These are phyloP conservation scores for Leccinum aurantiacum DNA, from an alignment of 768 basidiomycete genomes.

Conservation along the genomic window DNA sequence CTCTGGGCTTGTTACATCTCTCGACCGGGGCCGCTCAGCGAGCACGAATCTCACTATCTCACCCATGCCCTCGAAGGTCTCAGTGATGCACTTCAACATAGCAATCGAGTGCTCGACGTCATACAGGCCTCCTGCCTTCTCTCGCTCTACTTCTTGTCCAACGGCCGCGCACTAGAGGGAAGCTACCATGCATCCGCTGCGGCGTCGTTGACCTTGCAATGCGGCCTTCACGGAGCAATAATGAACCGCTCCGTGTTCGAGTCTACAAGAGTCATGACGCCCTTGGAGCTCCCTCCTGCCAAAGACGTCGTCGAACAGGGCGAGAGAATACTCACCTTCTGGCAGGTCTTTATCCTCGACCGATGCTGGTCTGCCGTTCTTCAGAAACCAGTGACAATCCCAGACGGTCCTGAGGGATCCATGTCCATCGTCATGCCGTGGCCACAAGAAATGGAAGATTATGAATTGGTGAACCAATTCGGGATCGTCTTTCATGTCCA, in stretches of 20 bases:
- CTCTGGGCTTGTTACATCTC: conserved; percentile 84
- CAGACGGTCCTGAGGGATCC: conserved; percentile 57
- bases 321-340: conserved; percentile 74
- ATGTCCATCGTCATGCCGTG: conserved; percentile 71
- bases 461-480: conserved; percentile 57
- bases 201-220: conserved; percentile 70
- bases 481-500: conserved; percentile 5
- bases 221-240: conserved; percentile 56
- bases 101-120: conserved; percentile 60
- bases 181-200: conserved; percentile 76
- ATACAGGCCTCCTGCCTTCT: conserved; percentile 77
- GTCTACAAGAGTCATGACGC: conserved; percentile 33
- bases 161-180: conserved; percentile 75
- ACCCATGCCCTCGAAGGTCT: conserved; percentile 60
- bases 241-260: conserved; percentile 36
- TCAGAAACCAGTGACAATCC: conserved; percentile 63
- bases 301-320: conserved; percentile 62
- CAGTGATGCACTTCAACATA: conserved; percentile 58
- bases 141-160: conserved; percentile 73
- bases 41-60: conserved; percentile 74
- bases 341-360: conserved; percentile 82
- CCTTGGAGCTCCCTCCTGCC: conserved; percentile 54
- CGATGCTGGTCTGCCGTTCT: conserved; percentile 78
- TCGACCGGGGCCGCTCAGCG: conserved; percentile 63
- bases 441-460: conserved; percentile 73